These are phyloP conservation scores for Bimuria novae-zelandiae DNA, from an alignment of 2,329 filamentous ascomycete genomes.

Conservation along the genomic window DNA sequence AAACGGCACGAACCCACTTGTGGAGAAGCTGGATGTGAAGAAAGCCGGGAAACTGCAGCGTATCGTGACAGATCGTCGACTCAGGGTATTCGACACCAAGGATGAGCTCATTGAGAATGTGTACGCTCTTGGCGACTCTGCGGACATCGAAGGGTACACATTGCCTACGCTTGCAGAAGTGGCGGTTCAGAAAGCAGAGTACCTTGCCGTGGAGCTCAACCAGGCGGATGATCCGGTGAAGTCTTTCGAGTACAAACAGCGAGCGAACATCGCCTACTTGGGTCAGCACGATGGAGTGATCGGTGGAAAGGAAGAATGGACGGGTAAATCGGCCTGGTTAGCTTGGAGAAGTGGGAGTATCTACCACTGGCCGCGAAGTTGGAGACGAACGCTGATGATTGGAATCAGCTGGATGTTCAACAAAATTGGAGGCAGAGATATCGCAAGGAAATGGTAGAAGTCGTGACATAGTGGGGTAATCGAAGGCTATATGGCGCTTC, in stretches of 20 bases:
- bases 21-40: neutral
- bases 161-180: conserved; percentile 3
- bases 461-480: neutral
- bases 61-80: neutral
- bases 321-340: conserved; percentile 4
- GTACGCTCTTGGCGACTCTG: conserved; percentile 2
- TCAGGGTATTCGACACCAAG: neutral
- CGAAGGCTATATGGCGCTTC: neutral
- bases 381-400: conserved; percentile 3
- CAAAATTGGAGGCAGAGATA: conserved; percentile 4
- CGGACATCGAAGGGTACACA: conserved; percentile 1
- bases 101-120: conserved; percentile 1
- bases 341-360: conserved; percentile 6
- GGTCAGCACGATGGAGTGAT: conserved; percentile 5
- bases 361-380: conserved; percentile 5
- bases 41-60: conserved; percentile 4
- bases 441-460: conserved; percentile 3
- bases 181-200: conserved; percentile 3
- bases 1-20: neutral
- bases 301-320: conserved; percentile 1
- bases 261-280: conserved; percentile 2
- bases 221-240: neutral
- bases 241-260: neutral
- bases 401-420: conserved; percentile 5
- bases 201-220: neutral